Base-by-base conservation (phyloP, 2,329 filamentous ascomycete genomes). In the Sporothrix inflata region DNA sequence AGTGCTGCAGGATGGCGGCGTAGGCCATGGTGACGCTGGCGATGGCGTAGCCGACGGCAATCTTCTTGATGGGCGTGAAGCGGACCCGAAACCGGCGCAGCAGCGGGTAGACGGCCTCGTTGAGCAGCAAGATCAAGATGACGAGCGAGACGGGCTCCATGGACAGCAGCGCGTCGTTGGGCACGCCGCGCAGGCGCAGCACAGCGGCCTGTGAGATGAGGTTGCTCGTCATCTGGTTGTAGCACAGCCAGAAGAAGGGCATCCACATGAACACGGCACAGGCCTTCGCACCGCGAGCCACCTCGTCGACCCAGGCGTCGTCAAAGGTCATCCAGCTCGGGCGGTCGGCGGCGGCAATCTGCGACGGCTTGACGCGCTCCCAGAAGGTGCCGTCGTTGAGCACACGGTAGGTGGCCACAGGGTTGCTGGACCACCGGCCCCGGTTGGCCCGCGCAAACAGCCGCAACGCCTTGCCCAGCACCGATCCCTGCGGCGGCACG, bases 231-330 rank as follows among this genome's bases (percentile, higher is more conserved):
- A 90, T 85, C 79, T 89, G 86, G 81, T 86, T 87, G 79, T 89
- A 88, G 38, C 84, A 83, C 71, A 86, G 81, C 83, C 86, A 89
- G 81, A 87, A 89, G 75, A 90, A 85, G 53, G 91, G 91, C 72
- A 90, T 87, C 84, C 91, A 93, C 74, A 89, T 80, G 80, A 92
- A 94, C 45, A 93, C 91, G 75, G 87, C 85, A 83, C 90, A 92
- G 72, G 91, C 90, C 76, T 87, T 84, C 72, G 92, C 83, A 74
- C 91, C 92, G 81, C 92, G 90, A 69, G 85, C 85, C 21, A 94
- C 89, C 78, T 94, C 91, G 78, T 94, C 92, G 45, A 95, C 92
- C 92, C 92, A 95, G 69, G 88, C 88, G 76, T 95, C 93, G 74
- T 95, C 92, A 76, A 94, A 94, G 0, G 90, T 92, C 74, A 75